Conservation (phyloP, 2,329 filamentous ascomycete species). For the Verruconis gallopava region DNA sequence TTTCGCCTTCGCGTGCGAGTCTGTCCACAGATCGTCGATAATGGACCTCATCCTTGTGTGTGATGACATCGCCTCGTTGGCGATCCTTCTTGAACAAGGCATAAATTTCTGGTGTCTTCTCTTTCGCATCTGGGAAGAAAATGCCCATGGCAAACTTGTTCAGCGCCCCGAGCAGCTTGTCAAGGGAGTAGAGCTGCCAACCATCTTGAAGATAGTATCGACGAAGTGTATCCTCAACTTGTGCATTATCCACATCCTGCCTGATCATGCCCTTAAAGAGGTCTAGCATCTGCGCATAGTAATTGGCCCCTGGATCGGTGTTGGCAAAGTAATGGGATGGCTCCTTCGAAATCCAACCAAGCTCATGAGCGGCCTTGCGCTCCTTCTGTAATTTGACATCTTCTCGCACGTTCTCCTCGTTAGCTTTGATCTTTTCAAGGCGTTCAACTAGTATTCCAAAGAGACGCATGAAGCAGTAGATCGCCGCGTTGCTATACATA, state of each 20-base stretch:
- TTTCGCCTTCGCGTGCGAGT: slow-evolving; percentile 80
- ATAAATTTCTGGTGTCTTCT: slow-evolving; percentile 85
- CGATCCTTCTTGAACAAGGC: slow-evolving; percentile 75
- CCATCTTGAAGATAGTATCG: slow-evolving; percentile 84
- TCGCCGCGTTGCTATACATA: slow-evolving; percentile 79
- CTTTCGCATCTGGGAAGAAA: slow-evolving; percentile 74
- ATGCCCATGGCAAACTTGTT: slow-evolving; percentile 72
- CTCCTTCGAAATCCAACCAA: slow-evolving; percentile 72
- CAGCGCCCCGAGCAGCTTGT: slow-evolving; percentile 72
- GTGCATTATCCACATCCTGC: slow-evolving; percentile 65
- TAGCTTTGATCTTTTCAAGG: slow-evolving; percentile 69
- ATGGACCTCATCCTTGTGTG: slow-evolving; percentile 78
- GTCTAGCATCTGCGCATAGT: slow-evolving; percentile 74
- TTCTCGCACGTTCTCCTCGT: slow-evolving; percentile 57
- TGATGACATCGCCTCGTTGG: slow-evolving; percentile 62
- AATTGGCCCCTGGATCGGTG: slow-evolving; percentile 51
- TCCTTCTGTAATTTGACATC: slow-evolving; percentile 62
- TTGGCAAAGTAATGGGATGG: slow-evolving; percentile 61
- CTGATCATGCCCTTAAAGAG: slow-evolving; percentile 79
- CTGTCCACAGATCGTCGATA: slow-evolving; percentile 88
- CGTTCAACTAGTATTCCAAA: slow-evolving; percentile 86
- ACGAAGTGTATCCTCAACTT: slow-evolving; percentile 81
- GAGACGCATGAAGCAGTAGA: slow-evolving; percentile 90
- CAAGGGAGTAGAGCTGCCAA: slow-evolving; percentile 87
- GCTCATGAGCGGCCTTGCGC: slow-evolving; percentile 67